Evolutionary conservation across 306 rosid species (phyloP).

Genomic region (Boehmeria nivea): DNA sequence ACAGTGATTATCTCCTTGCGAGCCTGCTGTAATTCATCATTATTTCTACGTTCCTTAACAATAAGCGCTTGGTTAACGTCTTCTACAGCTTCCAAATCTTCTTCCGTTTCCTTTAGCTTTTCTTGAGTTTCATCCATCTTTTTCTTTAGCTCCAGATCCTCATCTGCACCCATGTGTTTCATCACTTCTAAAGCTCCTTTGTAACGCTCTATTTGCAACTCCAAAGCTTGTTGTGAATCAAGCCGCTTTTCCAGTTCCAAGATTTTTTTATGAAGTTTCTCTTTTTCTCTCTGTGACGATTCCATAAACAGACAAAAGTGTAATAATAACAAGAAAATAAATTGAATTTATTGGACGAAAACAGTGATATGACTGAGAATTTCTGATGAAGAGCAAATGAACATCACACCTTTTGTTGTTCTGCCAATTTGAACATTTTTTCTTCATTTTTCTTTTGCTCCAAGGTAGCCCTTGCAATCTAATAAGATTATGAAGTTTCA

Average conservation of each 20-base stretch:
- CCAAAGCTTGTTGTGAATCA: constrained; percentile 68
- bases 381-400: background rate
- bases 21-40: constrained; percentile 80
- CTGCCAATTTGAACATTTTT: constrained; percentile 49
- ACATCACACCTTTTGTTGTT: constrained; percentile 54
- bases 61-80: constrained; percentile 44
- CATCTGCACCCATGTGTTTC: constrained; percentile 68
- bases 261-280: constrained; percentile 41
- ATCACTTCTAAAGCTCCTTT: constrained; percentile 69
- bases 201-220: constrained; percentile 53
- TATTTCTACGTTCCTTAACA: constrained; percentile 53
- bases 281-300: constrained; percentile 58
- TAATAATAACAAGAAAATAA: constrained; percentile 1
- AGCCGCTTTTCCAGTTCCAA: constrained; percentile 56
- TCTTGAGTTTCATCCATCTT: constrained; percentile 38
- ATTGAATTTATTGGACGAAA: background rate
- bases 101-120: constrained; percentile 52
- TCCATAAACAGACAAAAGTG: constrained; percentile 7
- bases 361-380: background rate
- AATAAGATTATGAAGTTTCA: background rate
- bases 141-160: constrained; percentile 40
- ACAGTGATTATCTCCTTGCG: constrained; percentile 64
- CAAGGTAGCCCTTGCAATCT: constrained; percentile 64
- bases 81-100: constrained; percentile 41
- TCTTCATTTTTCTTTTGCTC: constrained; percentile 71